These are phyloP conservation scores for Ploettnerulaceae sp. DNA, from an alignment of 2,329 filamentous ascomycete species.

Conservation along the genomic window DNA sequence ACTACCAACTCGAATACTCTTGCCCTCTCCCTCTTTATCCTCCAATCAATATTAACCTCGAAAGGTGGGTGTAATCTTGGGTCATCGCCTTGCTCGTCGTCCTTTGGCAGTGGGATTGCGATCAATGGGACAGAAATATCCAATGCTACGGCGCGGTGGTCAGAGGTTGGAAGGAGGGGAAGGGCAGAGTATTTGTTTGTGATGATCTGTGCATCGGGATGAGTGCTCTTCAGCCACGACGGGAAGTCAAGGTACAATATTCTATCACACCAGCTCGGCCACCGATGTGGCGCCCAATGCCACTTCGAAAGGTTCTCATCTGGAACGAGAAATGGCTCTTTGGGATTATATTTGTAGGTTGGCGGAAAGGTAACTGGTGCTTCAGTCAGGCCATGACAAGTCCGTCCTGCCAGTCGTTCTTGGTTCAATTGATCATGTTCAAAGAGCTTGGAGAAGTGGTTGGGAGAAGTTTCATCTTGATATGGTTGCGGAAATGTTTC, in stretches of 20 bases:
- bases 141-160: conserved; percentile 81
- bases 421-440: conserved; percentile 71
- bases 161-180: conserved; percentile 74
- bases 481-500: conserved; percentile 57
- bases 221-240: conserved; percentile 41
- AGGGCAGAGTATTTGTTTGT: conserved; percentile 65
- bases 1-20: conserved; percentile 54
- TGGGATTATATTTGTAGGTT: conserved; percentile 80
- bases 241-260: conserved; percentile 70
- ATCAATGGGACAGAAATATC: conserved; percentile 60
- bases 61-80: conserved; percentile 48
- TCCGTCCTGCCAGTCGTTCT: conserved; percentile 64
- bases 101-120: conserved; percentile 35
- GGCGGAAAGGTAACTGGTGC: conserved; percentile 74
- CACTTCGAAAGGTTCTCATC: conserved; percentile 47
- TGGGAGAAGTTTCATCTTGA: conserved; percentile 44
- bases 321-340: conserved; percentile 38
- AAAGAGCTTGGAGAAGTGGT: conserved; percentile 65
- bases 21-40: conserved; percentile 46
- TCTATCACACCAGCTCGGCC: conserved; percentile 91
- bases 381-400: conserved; percentile 75
- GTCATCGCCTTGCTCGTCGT: conserved; percentile 33
- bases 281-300: conserved; percentile 76
- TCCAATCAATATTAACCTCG: conserved; percentile 53
- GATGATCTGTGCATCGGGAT: conserved; percentile 44